Base-by-base conservation (phyloP, 106 monocot genomes). In the Iris macrosiphon region DNA sequence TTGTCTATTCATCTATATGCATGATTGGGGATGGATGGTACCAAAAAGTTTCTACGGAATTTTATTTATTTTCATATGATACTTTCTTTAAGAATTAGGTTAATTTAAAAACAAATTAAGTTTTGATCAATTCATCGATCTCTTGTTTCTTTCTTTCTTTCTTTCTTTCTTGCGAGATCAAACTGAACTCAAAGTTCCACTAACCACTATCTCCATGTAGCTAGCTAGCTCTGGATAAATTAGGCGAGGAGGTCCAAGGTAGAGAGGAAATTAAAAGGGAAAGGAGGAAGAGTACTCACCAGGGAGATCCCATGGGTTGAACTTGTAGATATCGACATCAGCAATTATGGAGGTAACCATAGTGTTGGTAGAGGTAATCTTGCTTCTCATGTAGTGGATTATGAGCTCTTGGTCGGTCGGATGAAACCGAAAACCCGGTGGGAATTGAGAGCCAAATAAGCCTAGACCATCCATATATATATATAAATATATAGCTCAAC, bases 231-330 rank as follows among this genome's bases (percentile, higher is more conserved):
- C n/a, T n/a, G n/a, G n/a, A n/a, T n/a, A n/a, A n/a, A n/a, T n/a
- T n/a, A n/a, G n/a, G n/a, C n/a, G 4, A 50, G 13, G 50, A 50
- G 1, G 24, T 22, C 23, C 44, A 19, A 18, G 5, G 24, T 19
- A 46, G 3, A 50, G 11, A n/a, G 14, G 12, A 19, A 24, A 27
- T 24, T 25, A 24, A 13, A 7, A 12, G 9, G 15, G 14, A 3
- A n/a, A 34, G 16, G 31, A 31, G n/a, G 14, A 16, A 55, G 11
- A 11, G 16, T n/a, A n/a, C 6, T 56, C 22, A 78, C 77, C 72
- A 20, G 77, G 77, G n/a, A 78, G 72, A 4, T 78, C 77, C 77
- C 77, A 78, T 4, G 77, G 77, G 14, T 78, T 62, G 49, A 66
- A 78, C 50, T 72, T 72, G 67, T 75, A 75, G 12, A 75, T 41